A percentile compares a stretch with the other conserved stretches of the same genome.
These are phyloP conservation scores for Physcia stellaris DNA, from an alignment of 495 filamentous ascomycete genomes.

Conservation along the genomic window DNA sequence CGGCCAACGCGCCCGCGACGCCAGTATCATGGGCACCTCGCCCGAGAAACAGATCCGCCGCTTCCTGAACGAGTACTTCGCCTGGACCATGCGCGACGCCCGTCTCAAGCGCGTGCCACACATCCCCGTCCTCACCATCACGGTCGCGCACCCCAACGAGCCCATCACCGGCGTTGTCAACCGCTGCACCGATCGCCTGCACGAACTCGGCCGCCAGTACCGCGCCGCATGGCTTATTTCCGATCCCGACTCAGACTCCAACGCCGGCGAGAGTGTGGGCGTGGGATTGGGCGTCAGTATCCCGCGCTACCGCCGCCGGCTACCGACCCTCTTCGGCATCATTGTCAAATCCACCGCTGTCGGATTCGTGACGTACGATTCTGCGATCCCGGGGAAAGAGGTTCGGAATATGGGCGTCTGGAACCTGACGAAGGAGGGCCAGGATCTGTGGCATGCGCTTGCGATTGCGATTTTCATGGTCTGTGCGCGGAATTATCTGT, in stretches of 20 bases:
- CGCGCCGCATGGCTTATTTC: conserved; percentile 8
- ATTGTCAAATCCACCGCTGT: conserved; percentile 29
- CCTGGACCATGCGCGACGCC: conserved; percentile 30
- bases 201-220: conserved; percentile 19
- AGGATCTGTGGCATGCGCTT: conserved; percentile 37
- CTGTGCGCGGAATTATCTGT: conserved; percentile 24
- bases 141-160: conserved; percentile 20
- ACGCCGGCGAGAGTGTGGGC: conserved; percentile 1
- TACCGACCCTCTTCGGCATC: conserved; percentile 27
- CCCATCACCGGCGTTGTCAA: conserved; percentile 18
- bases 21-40: conserved; percentile 12
- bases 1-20: conserved; percentile 29
- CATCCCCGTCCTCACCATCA: conserved; percentile 24
- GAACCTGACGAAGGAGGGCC: conserved; percentile 24
- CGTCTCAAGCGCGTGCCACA: conserved; percentile 9
- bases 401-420: conserved; percentile 21
- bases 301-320: conserved; percentile 1
- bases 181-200: conserved; percentile 19
- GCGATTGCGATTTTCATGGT: conserved; percentile 28
- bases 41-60: conserved; percentile 23
- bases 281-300: background rate
- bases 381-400: conserved; percentile 8
- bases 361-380: conserved; percentile 27
- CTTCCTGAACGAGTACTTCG: conserved; percentile 25
- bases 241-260: too few relatives aligned